Evolutionary conservation across 2,329 filamentous ascomycete genomes (phyloP), one percentile per base, ranked within the genome.

Genomic region (Arthrobotrys sinensis): DNA sequence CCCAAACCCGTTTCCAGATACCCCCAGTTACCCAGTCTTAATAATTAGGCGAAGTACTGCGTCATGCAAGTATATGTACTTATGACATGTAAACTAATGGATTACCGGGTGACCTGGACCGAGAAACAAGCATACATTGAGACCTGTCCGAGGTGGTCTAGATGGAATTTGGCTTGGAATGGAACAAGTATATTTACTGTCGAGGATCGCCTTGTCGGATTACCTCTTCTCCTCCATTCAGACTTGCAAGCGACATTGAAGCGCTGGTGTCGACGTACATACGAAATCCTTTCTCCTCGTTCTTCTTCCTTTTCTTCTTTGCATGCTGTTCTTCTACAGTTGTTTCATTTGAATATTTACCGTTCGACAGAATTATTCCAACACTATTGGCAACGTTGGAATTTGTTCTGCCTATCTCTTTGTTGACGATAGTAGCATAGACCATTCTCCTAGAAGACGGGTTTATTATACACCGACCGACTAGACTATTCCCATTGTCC

Each of bases 161-260:
- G 21, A 21, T n/a, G 24, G 40, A 4, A 48, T 45, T 38, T 24
- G 28, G 28, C 1, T 24, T 21, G n/a, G n/a, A 24, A 16, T 40
- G 16, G 36, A 69, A 63, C n/a, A 16, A 43, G 57, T 76, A 70
- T 76, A 76, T 69, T 76, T 69, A 57, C 46, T 50, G 12, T 76
- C 55, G 10, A 69, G 36, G 65, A 45, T 65, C 65, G 43, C 72
- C 57, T 53, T 28, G 11, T 69, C 36, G 11, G 36, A 45, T 53
- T 34, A 40, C 48, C 11, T 6, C 4, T 55, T 43, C 43, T 48
- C n/a, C 21, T 32, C 28, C 38, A 48, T 53, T 34, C 65, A 70
- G 46, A 40, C 48, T 40, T 53, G 21, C 72, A 69, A 57, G 55
- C 48, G 40, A 36, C 65, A 63, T 65, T 14, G 19, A 68, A 60